Conservation (phyloP, 306 rosid species). For the Rosa lucieae region DNA sequence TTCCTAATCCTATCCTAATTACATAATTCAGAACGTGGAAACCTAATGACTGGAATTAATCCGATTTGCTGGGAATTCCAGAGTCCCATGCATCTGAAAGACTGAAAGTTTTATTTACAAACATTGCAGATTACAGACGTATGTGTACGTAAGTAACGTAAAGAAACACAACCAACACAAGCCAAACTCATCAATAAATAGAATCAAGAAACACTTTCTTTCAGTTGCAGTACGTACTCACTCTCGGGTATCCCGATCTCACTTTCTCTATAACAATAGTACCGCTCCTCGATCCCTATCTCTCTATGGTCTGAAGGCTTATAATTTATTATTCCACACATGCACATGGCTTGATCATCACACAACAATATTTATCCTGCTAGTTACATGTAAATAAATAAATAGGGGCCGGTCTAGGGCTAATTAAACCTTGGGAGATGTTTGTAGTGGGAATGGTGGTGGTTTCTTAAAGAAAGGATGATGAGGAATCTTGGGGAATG, state of each 20-base stretch:
- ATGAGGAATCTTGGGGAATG: constrained; percentile 36
- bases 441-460: constrained; percentile 17
- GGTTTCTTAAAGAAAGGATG: constrained; percentile 29
- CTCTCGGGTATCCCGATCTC: background rate
- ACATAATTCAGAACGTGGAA: background rate
- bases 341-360: background rate
- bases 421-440: constrained; percentile 12
- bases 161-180: background rate
- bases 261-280: background rate
- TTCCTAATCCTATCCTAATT: too few relatives aligned
- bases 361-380: constrained; percentile 1
- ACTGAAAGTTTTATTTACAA: background rate
- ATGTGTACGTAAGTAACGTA: background rate
- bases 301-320: background rate
- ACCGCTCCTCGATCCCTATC: background rate
- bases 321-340: constrained; percentile 1
- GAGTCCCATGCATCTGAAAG: background rate
- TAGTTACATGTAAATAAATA: constrained; percentile 1
- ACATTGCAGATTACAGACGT: background rate
- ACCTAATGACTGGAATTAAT: background rate
- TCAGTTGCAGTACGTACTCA: background rate
- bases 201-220: background rate
- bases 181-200: constrained; percentile 2
- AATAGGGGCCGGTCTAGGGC: background rate
- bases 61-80: background rate